Conservation (phyloP, 2,329 filamentous ascomycete genomes). For the Lasiodiplodia sp. region DNA sequence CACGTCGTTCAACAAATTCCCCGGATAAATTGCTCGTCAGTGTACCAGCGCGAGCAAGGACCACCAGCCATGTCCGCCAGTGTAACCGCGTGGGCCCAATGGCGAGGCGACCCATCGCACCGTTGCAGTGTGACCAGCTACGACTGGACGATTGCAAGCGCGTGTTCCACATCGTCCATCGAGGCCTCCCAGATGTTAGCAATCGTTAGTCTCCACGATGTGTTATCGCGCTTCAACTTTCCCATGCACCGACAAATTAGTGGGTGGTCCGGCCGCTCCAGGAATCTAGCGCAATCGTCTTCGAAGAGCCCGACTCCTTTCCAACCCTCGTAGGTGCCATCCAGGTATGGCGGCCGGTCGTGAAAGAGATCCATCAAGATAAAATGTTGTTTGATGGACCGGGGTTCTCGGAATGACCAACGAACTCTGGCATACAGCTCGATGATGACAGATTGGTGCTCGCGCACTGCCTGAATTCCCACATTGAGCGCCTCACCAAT, state of each 20-base stretch:
- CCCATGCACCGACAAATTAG: conserved; percentile 59
- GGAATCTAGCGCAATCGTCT: conserved; percentile 50
- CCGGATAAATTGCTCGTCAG: conserved; percentile 10
- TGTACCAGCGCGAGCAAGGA: conserved; percentile 10
- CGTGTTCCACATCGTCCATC: conserved; percentile 63
- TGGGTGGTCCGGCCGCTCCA: conserved; percentile 42
- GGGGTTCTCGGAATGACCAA: conserved; percentile 63
- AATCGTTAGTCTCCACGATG: conserved; percentile 54
- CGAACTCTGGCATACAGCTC: conserved; percentile 69
- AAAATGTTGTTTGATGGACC: conserved; percentile 63
- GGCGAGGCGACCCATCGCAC: conserved; percentile 16
- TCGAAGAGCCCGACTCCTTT: conserved; percentile 55
- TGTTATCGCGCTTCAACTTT: conserved; percentile 54
- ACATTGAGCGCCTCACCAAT: conserved; percentile 66
- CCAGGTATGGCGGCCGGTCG: conserved; percentile 62
- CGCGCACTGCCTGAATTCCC: conserved; percentile 55
- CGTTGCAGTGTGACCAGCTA: conserved; percentile 20
- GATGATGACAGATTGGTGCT: conserved; percentile 59
- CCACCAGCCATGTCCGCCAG: conserved; percentile 13
- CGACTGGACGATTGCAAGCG: conserved; percentile 50
- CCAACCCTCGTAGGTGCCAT: conserved; percentile 57
- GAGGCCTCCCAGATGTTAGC: conserved; percentile 60
- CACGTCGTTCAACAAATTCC: conserved; percentile 3
- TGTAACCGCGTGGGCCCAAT: conserved; percentile 23
- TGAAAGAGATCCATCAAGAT: conserved; percentile 70